Evolutionary conservation across 768 basidiomycete species (phyloP).

Genomic region (Mycena crocata): DNA sequence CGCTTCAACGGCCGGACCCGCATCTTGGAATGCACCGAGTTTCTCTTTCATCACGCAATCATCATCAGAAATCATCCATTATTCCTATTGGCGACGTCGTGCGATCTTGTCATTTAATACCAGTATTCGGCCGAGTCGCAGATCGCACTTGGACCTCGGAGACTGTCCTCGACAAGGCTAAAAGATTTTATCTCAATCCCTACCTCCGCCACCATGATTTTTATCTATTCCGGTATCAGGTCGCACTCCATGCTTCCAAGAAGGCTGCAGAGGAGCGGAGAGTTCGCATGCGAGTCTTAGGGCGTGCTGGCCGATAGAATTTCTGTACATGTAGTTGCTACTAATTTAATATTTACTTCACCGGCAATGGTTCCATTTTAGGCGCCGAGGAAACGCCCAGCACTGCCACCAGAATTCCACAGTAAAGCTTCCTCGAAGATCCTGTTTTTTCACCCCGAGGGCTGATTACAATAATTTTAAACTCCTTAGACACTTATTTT

Average conservation of each 20-base stretch:
- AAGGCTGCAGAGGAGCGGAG: not conserved
- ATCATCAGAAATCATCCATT: not conserved
- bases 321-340: no score
- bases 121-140: not conserved
- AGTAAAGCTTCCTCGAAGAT: no score
- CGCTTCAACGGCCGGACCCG: not conserved
- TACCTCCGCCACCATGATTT: not conserved
- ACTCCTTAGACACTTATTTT: no score
- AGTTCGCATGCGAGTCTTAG: not conserved
- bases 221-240: not conserved
- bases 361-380: not conserved
- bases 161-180: not conserved
- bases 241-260: not conserved
- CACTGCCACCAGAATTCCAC: no score
- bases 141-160: slow-evolving; percentile 1
- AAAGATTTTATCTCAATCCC: slow-evolving; percentile 1
- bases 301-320: not conserved
- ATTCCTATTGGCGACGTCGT: not conserved
- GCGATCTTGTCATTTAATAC: slow-evolving; percentile 5
- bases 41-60: not conserved
- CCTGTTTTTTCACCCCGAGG: no score
- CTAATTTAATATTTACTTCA: not conserved
- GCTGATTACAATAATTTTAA: no score
- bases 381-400: no score
- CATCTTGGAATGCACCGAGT: not conserved